Evolutionary conservation across 495 filamentous ascomycete genomes (phyloP).

Genomic region (Chaetomium tenue): DNA sequence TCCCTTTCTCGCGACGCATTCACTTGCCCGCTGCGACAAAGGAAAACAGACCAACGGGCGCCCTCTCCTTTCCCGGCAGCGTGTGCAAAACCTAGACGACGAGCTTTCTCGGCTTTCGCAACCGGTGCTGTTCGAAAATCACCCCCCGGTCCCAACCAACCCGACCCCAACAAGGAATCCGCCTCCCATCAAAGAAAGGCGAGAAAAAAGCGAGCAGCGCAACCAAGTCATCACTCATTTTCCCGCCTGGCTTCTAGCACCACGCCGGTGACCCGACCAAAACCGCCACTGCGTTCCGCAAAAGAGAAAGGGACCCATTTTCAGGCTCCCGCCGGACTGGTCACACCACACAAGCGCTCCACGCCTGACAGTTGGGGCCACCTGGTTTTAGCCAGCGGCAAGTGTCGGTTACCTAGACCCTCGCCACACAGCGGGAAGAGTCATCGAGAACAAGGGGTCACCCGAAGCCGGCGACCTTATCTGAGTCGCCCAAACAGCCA

Average conservation of each 20-base stretch:
- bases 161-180: constrained; percentile 18
- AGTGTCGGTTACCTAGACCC: constrained; percentile 36
- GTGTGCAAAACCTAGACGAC: constrained; percentile 16
- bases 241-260: constrained; percentile 1
- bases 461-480: constrained; percentile 37
- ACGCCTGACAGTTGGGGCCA: constrained; percentile 46
- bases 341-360: constrained; percentile 34
- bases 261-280: constrained; percentile 22
- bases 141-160: background rate
- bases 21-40: constrained; percentile 48
- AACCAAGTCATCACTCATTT: constrained; percentile 17
- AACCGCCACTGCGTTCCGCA: constrained; percentile 33
- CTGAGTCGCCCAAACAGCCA: constrained; percentile 39
- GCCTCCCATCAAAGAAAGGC: constrained; percentile 19
- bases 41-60: constrained; percentile 34
- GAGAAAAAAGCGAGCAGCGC: constrained; percentile 13
- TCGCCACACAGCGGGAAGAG: constrained; percentile 46
- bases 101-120: constrained; percentile 10
- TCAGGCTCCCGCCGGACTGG: constrained; percentile 38
- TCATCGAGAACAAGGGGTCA: constrained; percentile 45
- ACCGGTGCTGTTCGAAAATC: constrained; percentile 14
- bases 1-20: constrained; percentile 47
- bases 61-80: constrained; percentile 18
- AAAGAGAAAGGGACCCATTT: constrained; percentile 38
- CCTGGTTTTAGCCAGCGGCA: constrained; percentile 44